Percentiles rank a stretch among this genome's conserved stretches.
Evolutionary conservation across 257 asterid genomes (phyloP).

Genomic region (Verbena officinalis): DNA sequence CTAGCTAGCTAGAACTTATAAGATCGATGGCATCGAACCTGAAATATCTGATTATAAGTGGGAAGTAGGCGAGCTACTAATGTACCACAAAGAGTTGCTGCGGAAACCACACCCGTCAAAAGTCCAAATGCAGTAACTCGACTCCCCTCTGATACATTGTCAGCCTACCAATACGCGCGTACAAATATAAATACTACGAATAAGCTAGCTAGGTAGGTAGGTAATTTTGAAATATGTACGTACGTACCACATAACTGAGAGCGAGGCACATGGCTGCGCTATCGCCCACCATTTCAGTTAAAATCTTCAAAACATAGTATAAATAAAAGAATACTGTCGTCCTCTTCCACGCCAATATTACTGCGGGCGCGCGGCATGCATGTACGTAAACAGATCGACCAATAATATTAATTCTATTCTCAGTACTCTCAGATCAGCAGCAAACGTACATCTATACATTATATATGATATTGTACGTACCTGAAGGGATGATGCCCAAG

Average conservation of each 20-base stretch:
- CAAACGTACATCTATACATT: too few relatives aligned
- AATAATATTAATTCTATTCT: too few relatives aligned
- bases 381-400: too few relatives aligned
- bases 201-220: too few relatives aligned
- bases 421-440: too few relatives aligned
- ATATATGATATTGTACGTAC: conserved; percentile 24
- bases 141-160: conserved; percentile 41
- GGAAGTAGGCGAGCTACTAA: conserved; percentile 50
- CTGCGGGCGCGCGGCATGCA: too few relatives aligned
- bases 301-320: conserved; percentile 22
- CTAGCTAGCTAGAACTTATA: too few relatives aligned
- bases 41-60: conserved; percentile 45
- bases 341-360: too few relatives aligned
- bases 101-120: conserved; percentile 40
- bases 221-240: too few relatives aligned
- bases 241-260: conserved; percentile 40
- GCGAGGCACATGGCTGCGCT: conserved; percentile 45
- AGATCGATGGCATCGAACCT: too few relatives aligned
- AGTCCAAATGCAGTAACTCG: conserved; percentile 54
- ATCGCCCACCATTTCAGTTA: conserved; percentile 44
- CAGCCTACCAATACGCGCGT: conserved; percentile 34
- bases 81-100: conserved; percentile 41
- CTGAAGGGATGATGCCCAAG: conserved; percentile 47
- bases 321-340: too few relatives aligned
- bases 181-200: too few relatives aligned